These are phyloP conservation scores for Capsicum pubescens DNA, from an alignment of 257 asterid genomes.

Conservation along the genomic window DNA sequence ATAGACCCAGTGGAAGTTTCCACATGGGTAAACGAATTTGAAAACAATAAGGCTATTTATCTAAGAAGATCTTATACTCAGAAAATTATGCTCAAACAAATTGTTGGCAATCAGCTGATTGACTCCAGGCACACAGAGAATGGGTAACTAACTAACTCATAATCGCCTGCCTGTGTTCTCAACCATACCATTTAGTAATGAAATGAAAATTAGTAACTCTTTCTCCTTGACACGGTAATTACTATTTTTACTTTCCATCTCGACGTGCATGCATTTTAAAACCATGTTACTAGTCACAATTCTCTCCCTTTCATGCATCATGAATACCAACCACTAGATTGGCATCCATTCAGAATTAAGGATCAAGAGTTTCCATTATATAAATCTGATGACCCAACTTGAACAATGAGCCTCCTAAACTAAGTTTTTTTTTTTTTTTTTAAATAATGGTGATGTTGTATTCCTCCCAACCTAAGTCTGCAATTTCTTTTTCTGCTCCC, in stretches of 20 bases:
- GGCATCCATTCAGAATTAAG: neutral
- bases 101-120: neutral
- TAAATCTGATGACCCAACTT: neutral
- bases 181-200: neutral
- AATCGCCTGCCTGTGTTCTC: neutral
- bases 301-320: constrained; percentile 23
- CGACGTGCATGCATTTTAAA: neutral
- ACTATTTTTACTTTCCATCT: neutral
- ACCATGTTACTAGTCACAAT: neutral
- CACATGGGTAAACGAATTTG: constrained; percentile 50
- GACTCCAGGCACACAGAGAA: constrained; percentile 3
- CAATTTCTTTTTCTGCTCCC: constrained; percentile 11
- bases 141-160: neutral
- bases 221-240: neutral
- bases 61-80: neutral
- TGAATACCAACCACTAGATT: constrained; percentile 19
- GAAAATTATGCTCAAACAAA: neutral
- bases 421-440: too few relatives aligned
- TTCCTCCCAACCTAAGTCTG: neutral
- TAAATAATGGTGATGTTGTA: too few relatives aligned
- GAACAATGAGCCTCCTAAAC: neutral
- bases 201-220: neutral
- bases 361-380: too few relatives aligned
- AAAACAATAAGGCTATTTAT: neutral
- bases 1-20: constrained; percentile 73